phyloP scores from a whole-genome alignment of 1,284 basidiomycete genomes.

The Boletus mariae region DNA sequence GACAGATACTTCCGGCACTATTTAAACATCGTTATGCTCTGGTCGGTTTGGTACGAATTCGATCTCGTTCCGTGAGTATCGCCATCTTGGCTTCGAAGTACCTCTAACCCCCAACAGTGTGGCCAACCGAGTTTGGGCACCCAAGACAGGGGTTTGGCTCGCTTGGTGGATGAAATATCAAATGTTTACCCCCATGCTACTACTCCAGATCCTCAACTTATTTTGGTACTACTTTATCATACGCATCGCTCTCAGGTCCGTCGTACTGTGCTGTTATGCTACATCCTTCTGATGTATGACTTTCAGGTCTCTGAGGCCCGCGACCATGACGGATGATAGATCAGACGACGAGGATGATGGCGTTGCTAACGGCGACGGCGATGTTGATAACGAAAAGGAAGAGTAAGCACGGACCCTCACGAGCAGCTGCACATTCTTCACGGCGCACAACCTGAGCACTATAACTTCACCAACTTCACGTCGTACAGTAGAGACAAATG shows the following conservation, averaged over 20 bases:
- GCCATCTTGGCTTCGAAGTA: background rate
- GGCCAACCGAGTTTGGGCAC: constrained; percentile 56
- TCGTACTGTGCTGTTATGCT: background rate
- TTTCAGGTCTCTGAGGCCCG: constrained; percentile 15
- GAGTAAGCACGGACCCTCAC: constrained; percentile 22
- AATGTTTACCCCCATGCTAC: constrained; percentile 70
- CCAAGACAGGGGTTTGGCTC: constrained; percentile 68
- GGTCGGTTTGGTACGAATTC: constrained; percentile 83
- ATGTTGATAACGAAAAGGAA: constrained; percentile 31
- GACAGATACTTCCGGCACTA: constrained; percentile 93
- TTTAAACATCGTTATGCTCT: constrained; percentile 84
- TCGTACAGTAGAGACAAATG: constrained; percentile 2
- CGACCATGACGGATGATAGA: constrained; percentile 43
- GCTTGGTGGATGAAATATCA: constrained; percentile 79
- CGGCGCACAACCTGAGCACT: background rate
- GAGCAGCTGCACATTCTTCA: background rate
- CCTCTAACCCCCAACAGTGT: constrained; percentile 43
- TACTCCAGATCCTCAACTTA: constrained; percentile 81
- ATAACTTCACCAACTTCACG: constrained; percentile 8
- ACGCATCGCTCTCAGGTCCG: constrained; percentile 56
- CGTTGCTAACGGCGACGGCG: constrained; percentile 18
- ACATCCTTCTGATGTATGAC: background rate
- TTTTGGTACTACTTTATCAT: constrained; percentile 89
- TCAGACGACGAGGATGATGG: constrained; percentile 69
- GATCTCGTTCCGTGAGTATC: constrained; percentile 72